Evolutionary conservation across 2,329 filamentous ascomycete species (phyloP), one percentile per base, ranked within the genome.

Genomic region (Fusarium kyushuense): DNA sequence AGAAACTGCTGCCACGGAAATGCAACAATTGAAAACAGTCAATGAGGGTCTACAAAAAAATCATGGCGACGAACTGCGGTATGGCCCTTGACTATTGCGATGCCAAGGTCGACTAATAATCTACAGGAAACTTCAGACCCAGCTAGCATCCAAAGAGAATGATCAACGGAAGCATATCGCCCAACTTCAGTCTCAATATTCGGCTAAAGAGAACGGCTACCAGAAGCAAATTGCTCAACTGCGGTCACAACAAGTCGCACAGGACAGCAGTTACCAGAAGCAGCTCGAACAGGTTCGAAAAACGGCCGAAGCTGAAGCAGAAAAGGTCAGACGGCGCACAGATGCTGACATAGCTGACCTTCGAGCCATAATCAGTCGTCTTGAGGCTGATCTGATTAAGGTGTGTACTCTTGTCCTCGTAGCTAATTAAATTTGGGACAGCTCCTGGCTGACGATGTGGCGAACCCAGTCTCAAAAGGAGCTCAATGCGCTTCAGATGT

Each of bases 1-100:
- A 21, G 89, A 92, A 63, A 83, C 83, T 5, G 82, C 80, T 19
- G 77, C 80, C 10, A 76, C 85, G 69, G 48, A 75, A 63, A 45
- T 74, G 69, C 52, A 75, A 74, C 59, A 60, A 38, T 83, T 92
- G 48, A 90, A 89, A 66, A 86, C 84, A 35, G 84, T 90, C 68
- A 92, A 93, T 57, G 90, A 95, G 49, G 86, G 86, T 10, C 80
- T 94, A 19, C 91, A 93, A 70, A 84, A 84, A 46, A 86, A 89
- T 33, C 91, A 96, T 72, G 88, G 91, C 53, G 85, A 88, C 36
- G 90, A 93, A 57, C 69, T 90, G 9, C 83, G 83, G 76, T 87
- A 82, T 70, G 81, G 79, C 32, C 16, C 16, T 36, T 13, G 4
- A n/a, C 14, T 10, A 21, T 19, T 32, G 3, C 19, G 17, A 3